Percentiles rank a stretch among this genome's conserved stretches.
phyloP scores from a whole-genome alignment of 176 grass and related monocot species.

The Thalia dealbata region DNA sequence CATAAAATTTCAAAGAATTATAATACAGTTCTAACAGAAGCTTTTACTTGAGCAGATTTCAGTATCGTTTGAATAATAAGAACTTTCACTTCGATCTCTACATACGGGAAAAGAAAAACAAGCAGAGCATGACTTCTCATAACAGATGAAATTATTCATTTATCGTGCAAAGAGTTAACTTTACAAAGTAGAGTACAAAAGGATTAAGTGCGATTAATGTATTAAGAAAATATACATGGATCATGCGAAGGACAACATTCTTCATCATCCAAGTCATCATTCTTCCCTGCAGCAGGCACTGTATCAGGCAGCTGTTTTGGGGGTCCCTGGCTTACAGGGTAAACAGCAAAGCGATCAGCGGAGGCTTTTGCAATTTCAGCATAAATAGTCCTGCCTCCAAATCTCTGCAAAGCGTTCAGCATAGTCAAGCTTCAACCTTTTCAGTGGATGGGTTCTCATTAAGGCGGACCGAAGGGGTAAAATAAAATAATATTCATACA shows the following conservation, averaged over 20 bases:
- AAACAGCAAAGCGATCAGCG: conserved; percentile 1
- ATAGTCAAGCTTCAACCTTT: not conserved
- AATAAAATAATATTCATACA: not conserved
- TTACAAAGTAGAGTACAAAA: too few relatives aligned
- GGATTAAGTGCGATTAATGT: too few relatives aligned
- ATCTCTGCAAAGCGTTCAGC: conserved; percentile 3
- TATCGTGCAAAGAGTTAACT: too few relatives aligned
- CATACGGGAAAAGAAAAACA: too few relatives aligned
- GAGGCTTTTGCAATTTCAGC: conserved; percentile 21
- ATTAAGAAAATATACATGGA: too few relatives aligned
- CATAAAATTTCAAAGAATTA: too few relatives aligned
- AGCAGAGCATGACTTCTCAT: too few relatives aligned
- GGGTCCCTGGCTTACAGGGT: conserved; percentile 12
- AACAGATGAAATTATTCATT: too few relatives aligned
- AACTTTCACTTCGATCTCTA: too few relatives aligned
- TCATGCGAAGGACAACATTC: not conserved
- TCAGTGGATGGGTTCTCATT: not conserved
- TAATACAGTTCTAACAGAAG: too few relatives aligned
- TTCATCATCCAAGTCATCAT: not conserved
- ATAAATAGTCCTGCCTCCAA: conserved; percentile 19
- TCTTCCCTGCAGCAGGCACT: not conserved
- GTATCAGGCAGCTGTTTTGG: not conserved
- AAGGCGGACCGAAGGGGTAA: not conserved
- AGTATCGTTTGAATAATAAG: too few relatives aligned
- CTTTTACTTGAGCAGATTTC: too few relatives aligned